Evolutionary conservation across 2,329 filamentous ascomycete species (phyloP).

Genomic region (Aspergillus ibericus): DNA sequence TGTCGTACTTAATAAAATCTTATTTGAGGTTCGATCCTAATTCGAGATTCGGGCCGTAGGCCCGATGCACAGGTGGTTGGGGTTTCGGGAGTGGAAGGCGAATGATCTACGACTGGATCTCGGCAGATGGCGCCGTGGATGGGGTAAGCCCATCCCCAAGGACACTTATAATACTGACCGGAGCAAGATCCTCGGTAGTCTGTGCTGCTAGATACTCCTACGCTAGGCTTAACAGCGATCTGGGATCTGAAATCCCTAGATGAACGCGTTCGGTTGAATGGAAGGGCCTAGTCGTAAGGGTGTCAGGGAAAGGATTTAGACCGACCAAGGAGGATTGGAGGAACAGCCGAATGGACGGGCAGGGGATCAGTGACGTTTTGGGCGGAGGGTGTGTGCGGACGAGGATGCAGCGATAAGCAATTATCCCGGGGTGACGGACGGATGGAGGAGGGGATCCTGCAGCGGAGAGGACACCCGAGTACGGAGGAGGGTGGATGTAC

Average conservation of each 20-base stretch:
- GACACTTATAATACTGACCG: not conserved
- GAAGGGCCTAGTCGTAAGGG: not conserved
- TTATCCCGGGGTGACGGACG: conserved; percentile 6
- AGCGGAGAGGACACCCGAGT: not conserved
- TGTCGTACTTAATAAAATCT: conserved; percentile 4
- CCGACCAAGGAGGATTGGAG: not conserved
- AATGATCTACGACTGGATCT: not conserved
- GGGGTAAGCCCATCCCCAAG: not conserved
- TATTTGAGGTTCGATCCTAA: conserved; percentile 4
- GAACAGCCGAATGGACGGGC: not conserved
- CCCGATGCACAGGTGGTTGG: not conserved
- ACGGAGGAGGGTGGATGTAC: conserved; percentile 1
- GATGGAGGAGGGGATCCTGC: not conserved
- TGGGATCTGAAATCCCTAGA: not conserved
- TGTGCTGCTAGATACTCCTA: not conserved
- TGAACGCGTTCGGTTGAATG: conserved; percentile 1
- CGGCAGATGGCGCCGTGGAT: not conserved
- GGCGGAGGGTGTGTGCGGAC: not conserved
- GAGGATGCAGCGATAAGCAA: not conserved
- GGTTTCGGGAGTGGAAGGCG: not conserved
- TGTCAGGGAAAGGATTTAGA: conserved; percentile 9
- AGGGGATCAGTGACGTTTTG: not conserved
- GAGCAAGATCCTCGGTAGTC: not conserved
- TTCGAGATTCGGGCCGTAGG: not conserved
- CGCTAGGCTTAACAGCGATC: not conserved